Base-by-base conservation (phyloP, 176 grass and related monocot species). In the Paspalum vaginatum region DNA sequence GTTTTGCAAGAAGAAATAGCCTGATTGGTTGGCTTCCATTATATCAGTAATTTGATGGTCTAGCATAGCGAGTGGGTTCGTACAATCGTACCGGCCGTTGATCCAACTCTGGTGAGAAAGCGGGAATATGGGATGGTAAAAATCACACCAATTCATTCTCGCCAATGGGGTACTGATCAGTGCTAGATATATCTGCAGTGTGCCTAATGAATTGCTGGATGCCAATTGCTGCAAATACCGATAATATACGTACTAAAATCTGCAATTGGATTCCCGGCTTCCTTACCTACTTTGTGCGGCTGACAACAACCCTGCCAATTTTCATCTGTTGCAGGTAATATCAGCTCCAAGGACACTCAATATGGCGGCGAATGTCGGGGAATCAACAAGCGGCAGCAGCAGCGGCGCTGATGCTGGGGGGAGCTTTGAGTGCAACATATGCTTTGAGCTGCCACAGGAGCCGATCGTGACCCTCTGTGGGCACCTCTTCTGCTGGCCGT, bases 341-440 rank as follows among this genome's bases (percentile, higher is more conserved):
- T 32, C 17, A 10, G 39, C 44, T 82, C 45, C 40, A 43, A 8
- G 1, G 44, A 18, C 32, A 53, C 45, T 22, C 12, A 24, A 32
- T 4, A 93, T 93, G 87, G 91, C 81, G 5, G 75, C 85, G 22
- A 87, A 87, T 25, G 85, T 87, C 27, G 81, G 87, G 60, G 91
- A 93, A 38, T 93, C 87, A 4, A 82, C 81, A 5, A 90, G 84
- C 15, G 59, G 67, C 5, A 78, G 81, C 47, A 61, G 82, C 68
- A 83, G 79, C 12, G 84, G 65, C 1, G 83, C 68, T 11, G 84
- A 76, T 57, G 76, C 83, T 6, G 63, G 80, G 0, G 91, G 84
- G 5, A 90, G 88, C 62, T 97, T 97, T 0, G 86, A 92, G 83
- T 93, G 94, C 84, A 97, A 97, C 86, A 97, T 97, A 77, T 97